Evolutionary conservation across 2,329 filamentous ascomycete species (phyloP).

Genomic region (Chaetomiaceae sp.): DNA sequence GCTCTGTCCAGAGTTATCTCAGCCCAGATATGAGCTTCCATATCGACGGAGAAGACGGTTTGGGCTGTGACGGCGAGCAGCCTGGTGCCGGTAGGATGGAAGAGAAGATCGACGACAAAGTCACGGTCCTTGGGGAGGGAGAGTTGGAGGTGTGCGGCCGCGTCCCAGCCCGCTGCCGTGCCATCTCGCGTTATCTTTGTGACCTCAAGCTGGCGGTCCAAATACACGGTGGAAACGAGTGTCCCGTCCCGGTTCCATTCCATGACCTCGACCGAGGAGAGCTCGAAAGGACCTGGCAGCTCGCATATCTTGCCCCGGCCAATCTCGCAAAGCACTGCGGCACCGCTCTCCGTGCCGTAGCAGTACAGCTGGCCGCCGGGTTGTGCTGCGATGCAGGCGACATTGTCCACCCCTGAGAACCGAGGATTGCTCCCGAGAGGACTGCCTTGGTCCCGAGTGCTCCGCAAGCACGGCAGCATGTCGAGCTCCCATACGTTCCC

Average conservation of each 20-base stretch:
- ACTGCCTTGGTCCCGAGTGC: not conserved
- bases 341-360: slow-evolving; percentile 12
- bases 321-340: not conserved
- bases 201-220: not conserved
- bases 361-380: slow-evolving; percentile 9
- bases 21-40: not conserved
- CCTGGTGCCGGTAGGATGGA: not conserved
- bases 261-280: slow-evolving; percentile 5
- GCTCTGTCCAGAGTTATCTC: no score
- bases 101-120: slow-evolving; percentile 8
- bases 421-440: not conserved
- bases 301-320: slow-evolving; percentile 6
- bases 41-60: not conserved
- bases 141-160: not conserved
- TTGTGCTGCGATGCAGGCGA: slow-evolving; percentile 4
- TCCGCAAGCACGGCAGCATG: slow-evolving; percentile 20
- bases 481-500: slow-evolving; percentile 29
- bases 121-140: not conserved
- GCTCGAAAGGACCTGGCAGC: not conserved
- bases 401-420: not conserved
- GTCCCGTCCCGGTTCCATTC: slow-evolving; percentile 11
- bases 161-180: not conserved
- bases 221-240: not conserved
- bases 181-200: not conserved
- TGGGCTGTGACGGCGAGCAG: not conserved